These are phyloP conservation scores for Plectosphaerella plurivora DNA, from an alignment of 2,329 filamentous ascomycete species.

Conservation along the genomic window DNA sequence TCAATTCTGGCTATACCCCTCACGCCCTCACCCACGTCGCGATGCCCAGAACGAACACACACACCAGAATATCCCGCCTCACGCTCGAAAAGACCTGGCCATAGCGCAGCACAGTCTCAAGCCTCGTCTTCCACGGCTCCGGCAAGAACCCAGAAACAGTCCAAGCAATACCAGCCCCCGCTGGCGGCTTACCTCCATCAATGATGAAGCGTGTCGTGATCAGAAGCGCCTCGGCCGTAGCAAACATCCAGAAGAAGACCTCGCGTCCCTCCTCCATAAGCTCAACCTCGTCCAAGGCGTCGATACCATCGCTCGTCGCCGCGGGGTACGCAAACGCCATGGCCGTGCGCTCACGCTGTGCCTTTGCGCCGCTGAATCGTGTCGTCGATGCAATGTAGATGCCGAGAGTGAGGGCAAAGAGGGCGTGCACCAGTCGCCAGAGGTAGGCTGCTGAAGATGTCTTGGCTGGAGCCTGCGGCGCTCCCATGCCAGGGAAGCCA, in stretches of 20 bases:
- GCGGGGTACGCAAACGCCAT: constrained; percentile 25
- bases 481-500: constrained; percentile 2
- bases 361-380: constrained; percentile 62
- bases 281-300: constrained; percentile 17
- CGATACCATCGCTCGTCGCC: constrained; percentile 16
- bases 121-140: constrained; percentile 55
- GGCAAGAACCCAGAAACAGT: constrained; percentile 63
- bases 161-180: constrained; percentile 60
- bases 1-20: too few relatives aligned
- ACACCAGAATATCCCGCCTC: constrained; percentile 67
- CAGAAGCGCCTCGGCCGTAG: constrained; percentile 68
- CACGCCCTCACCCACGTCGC: constrained; percentile 38
- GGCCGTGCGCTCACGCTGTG: constrained; percentile 46
- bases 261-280: constrained; percentile 31
- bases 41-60: constrained; percentile 69
- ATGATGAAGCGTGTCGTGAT: constrained; percentile 68
- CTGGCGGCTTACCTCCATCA: constrained; percentile 48
- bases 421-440: constrained; percentile 70
- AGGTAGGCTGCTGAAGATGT: constrained; percentile 36
- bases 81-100: constrained; percentile 68
- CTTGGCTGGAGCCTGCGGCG: constrained; percentile 17
- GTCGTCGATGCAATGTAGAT: constrained; percentile 66
- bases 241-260: constrained; percentile 75
- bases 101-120: constrained; percentile 60
- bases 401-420: constrained; percentile 66